Conservation (phyloP, 2,329 filamentous ascomycete species). For the Cytospora piceae region DNA sequence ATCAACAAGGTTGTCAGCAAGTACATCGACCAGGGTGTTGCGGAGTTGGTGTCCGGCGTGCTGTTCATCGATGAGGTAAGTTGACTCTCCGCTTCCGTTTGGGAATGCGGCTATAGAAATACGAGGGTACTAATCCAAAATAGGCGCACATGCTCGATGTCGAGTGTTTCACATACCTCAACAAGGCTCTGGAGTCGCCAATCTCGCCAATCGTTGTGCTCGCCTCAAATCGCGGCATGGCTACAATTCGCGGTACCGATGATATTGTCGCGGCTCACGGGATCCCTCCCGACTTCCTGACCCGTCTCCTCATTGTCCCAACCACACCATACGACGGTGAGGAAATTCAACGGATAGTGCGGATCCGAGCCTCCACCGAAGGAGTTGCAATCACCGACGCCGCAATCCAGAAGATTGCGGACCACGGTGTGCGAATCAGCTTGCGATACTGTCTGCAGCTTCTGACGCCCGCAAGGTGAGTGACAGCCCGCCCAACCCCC, state of each 20-base stretch:
- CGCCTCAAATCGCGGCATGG: slow-evolving; percentile 94
- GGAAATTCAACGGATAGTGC: slow-evolving; percentile 92
- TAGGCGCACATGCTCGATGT: slow-evolving; percentile 99
- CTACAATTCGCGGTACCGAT: slow-evolving; percentile 85
- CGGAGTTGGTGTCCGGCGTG: slow-evolving; percentile 96
- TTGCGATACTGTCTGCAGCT: slow-evolving; percentile 92
- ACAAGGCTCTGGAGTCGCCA: slow-evolving; percentile 92
- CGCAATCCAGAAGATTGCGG: slow-evolving; percentile 84
- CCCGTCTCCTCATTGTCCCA: slow-evolving; percentile 92
- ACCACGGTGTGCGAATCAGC: slow-evolving; percentile 86
- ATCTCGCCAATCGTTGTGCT: slow-evolving; percentile 98
- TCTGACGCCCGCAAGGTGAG: slow-evolving; percentile 78
- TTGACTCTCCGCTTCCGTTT: slow-evolving; percentile 25
- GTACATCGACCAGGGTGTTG: slow-evolving; percentile 98
- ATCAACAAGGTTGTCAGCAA: slow-evolving; percentile 99
- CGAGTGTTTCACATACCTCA: slow-evolving; percentile 98
- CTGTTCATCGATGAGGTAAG: slow-evolving; percentile 96
- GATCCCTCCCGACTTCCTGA: slow-evolving; percentile 90
- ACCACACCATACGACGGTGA: slow-evolving; percentile 86
- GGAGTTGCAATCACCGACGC: slow-evolving; percentile 77
- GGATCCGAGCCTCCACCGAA: slow-evolving; percentile 81
- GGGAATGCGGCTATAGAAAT: slow-evolving; percentile 5
- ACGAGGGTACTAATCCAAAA: slow-evolving; percentile 31
- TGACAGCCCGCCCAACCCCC: slow-evolving; percentile 30
- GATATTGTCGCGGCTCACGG: slow-evolving; percentile 87